Evolutionary conservation across 805 yeast genomes (phyloP).

Genomic region (Wickerhamiella domercqiae): DNA sequence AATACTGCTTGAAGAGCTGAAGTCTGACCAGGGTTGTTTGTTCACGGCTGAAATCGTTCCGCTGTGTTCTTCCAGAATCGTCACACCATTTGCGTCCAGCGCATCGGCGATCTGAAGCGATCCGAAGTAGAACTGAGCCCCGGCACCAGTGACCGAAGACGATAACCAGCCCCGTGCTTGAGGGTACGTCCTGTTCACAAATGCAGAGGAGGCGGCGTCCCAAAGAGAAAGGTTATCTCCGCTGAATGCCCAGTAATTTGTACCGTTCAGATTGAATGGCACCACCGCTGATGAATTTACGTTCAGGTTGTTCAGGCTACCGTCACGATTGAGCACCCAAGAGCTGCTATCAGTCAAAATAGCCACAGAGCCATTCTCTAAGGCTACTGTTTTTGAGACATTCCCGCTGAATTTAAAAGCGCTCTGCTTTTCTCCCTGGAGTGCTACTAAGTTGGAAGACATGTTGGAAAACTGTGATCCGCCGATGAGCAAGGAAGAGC

Average conservation of each 20-base stretch:
- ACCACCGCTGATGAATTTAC: conserved; percentile 7
- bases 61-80: no score
- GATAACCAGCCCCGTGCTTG: background rate
- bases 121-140: conserved; percentile 19
- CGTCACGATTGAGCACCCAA: background rate
- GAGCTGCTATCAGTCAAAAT: background rate
- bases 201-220: conserved; percentile 1
- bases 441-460: conserved; percentile 1
- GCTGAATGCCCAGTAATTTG: conserved; percentile 17
- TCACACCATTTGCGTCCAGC: conserved; percentile 13
- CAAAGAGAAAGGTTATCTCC: conserved; percentile 13
- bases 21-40: background rate
- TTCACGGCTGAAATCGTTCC: conserved; percentile 4
- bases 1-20: conserved; percentile 15
- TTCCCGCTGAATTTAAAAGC: conserved; percentile 17
- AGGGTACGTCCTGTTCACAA: background rate
- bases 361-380: background rate
- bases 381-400: conserved; percentile 28
- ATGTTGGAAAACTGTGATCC: conserved; percentile 30
- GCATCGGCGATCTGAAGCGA: conserved; percentile 14
- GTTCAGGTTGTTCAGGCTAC: conserved; percentile 3
- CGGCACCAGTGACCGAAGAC: background rate
- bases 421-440: background rate
- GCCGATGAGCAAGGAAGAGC: conserved; percentile 29
- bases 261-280: conserved; percentile 16